These are phyloP conservation scores for Pythium phragmiticola DNA, from an alignment of 352 stramenopile genomes.

Conservation along the genomic window DNA sequence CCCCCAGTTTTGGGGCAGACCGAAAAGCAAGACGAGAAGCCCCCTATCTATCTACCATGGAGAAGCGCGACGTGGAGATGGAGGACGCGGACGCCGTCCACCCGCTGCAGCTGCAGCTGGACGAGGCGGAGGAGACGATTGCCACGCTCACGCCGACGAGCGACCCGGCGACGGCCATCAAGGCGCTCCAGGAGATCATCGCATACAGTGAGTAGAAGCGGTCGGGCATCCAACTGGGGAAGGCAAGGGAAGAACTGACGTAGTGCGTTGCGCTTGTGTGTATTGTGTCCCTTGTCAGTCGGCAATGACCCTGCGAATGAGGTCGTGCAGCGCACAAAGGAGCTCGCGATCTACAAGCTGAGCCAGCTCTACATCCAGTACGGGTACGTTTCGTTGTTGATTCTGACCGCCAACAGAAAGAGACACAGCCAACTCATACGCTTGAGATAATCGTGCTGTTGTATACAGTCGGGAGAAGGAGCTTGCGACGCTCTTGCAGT, in stretches of 20 bases:
- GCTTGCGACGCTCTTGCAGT: slow-evolving; percentile 82
- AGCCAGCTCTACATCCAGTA: slow-evolving; percentile 90
- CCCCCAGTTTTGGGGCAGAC: slow-evolving; percentile 6
- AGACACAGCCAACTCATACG: background rate
- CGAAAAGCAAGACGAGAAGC: slow-evolving; percentile 17
- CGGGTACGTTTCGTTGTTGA: slow-evolving; percentile 34
- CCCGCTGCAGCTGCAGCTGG: slow-evolving; percentile 72
- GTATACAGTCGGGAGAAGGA: slow-evolving; percentile 68
- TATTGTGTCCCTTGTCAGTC: slow-evolving; percentile 26
- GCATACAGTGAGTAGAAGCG: slow-evolving; percentile 48
- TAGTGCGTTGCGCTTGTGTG: background rate
- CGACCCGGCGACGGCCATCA: slow-evolving; percentile 51
- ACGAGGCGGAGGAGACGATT: slow-evolving; percentile 64
- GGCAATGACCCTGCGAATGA: slow-evolving; percentile 60
- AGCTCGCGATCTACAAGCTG: slow-evolving; percentile 96
- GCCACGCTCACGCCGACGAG: slow-evolving; percentile 32
- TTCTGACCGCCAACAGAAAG: background rate
- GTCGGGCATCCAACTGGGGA: background rate
- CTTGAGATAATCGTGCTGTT: background rate
- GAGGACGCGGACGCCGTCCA: slow-evolving; percentile 60
- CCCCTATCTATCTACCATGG: slow-evolving; percentile 6
- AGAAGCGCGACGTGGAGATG: slow-evolving; percentile 72
- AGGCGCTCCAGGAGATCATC: slow-evolving; percentile 70
- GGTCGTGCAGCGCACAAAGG: slow-evolving; percentile 90
- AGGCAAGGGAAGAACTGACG: background rate